A percentile compares a stretch with the other conserved stretches of the same genome.
Conservation (phyloP, 768 basidiomycete genomes). For the Kondoa malvinella region DNA sequence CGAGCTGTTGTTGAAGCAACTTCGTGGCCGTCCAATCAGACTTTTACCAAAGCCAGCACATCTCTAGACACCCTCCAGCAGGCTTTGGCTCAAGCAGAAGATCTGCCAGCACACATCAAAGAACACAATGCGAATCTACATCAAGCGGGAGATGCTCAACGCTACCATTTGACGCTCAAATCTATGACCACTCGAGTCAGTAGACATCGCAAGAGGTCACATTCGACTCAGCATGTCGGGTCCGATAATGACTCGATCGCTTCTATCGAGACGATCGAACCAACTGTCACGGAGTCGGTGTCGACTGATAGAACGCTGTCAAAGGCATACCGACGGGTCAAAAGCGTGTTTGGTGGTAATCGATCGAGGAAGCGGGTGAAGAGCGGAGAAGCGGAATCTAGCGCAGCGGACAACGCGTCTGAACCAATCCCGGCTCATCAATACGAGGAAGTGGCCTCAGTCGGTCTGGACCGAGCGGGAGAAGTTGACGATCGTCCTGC, state of each 20-base stretch:
- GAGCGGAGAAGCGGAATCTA: background rate
- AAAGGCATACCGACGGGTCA: no score
- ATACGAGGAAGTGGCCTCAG: no score
- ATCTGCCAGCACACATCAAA: background rate
- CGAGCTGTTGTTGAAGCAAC: slow-evolving; percentile 6
- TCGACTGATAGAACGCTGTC: no score
- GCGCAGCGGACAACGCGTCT: background rate
- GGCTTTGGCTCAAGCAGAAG: background rate
- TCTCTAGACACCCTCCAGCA: background rate
- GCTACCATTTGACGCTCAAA: background rate
- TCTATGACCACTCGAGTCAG: background rate
- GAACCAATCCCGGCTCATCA: no score
- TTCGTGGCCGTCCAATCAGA: background rate
- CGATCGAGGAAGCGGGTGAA: background rate
- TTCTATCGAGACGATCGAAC: no score
- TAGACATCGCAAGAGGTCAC: background rate
- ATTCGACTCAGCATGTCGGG: background rate
- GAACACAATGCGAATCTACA: slow-evolving; percentile 14
- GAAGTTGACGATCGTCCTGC: background rate
- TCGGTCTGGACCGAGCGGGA: background rate
- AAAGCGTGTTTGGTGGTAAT: no score
- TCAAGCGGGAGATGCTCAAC: background rate
- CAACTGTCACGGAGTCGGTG: no score
- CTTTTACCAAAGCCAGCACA: background rate
- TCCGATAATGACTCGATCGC: background rate